These are phyloP conservation scores for Beauveria sp. DNA, from an alignment of 2,329 filamentous ascomycete species.

Conservation along the genomic window DNA sequence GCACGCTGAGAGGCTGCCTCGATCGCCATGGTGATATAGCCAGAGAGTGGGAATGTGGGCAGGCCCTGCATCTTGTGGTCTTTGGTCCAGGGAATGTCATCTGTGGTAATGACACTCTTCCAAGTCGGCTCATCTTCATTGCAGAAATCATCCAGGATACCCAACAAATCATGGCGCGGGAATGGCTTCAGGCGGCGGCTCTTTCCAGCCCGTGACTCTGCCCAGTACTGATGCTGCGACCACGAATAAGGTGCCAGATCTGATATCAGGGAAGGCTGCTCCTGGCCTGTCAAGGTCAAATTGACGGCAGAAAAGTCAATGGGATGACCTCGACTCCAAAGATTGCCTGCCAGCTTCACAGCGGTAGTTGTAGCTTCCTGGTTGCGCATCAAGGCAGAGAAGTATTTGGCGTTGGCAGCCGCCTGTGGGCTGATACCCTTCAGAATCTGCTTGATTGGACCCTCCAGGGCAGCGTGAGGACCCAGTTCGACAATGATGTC, in stretches of 20 bases:
- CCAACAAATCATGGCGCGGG: slow-evolving; percentile 38
- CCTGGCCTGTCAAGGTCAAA: slow-evolving; percentile 19
- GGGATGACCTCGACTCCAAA: slow-evolving; percentile 37
- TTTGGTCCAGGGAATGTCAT: slow-evolving; percentile 49
- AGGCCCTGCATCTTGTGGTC: slow-evolving; percentile 52
- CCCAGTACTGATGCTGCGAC: slow-evolving; percentile 41
- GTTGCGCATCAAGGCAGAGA: slow-evolving; percentile 42
- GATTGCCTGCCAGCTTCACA: slow-evolving; percentile 34
- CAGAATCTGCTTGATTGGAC: slow-evolving; percentile 43
- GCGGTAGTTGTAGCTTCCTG: slow-evolving; percentile 40
- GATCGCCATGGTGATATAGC: slow-evolving; percentile 43
- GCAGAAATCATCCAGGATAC: slow-evolving; percentile 34
- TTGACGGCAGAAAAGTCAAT: slow-evolving; percentile 41
- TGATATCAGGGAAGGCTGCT: slow-evolving; percentile 24
- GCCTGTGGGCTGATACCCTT: slow-evolving; percentile 35
- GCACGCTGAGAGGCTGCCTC: slow-evolving; percentile 36
- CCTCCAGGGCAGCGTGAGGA: slow-evolving; percentile 41
- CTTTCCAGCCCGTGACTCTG: slow-evolving; percentile 36
- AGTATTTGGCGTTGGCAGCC: slow-evolving; percentile 33
- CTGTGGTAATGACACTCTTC: slow-evolving; percentile 39
- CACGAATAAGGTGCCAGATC: slow-evolving; percentile 42
- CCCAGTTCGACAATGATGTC: slow-evolving; percentile 38
- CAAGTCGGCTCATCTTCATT: slow-evolving; percentile 40
- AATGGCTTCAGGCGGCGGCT: slow-evolving; percentile 33
- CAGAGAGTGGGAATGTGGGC: slow-evolving; percentile 47